Base-by-base conservation (phyloP, 441 rosid species). In the Codiaeum variegatum region DNA sequence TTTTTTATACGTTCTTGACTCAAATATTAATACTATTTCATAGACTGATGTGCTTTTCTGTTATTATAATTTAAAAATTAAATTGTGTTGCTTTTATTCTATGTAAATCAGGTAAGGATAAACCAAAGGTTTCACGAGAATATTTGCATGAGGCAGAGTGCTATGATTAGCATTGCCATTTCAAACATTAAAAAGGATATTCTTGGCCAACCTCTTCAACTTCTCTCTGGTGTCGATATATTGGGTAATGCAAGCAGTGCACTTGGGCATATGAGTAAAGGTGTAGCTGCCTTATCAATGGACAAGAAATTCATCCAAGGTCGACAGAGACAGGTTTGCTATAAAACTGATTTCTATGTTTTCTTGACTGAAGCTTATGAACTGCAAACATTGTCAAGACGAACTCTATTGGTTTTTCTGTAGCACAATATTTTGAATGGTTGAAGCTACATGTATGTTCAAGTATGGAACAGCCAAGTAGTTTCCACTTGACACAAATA, bases 211-310 rank as follows among this genome's bases (percentile, higher is more conserved):
- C 98, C 99, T 67, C 93, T 90, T 81, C 99, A 93, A 82, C 81
- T 96, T 81, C 98, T 96, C 31, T 93, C 96, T 40, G 97, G 99
- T 78, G 90, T 96, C 77, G 99, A 96, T 80, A 92, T 92, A 85
- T 83, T 96, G 88, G 98, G 99, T 67, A 96, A 93, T 75, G 99
- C 99, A 72, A 96, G 99, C 84, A 96, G 98, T 71, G 99, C 99
- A 2, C 98, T 91, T 79, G 99, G 98, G 51, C 96, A 92, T 85
- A 91, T 93, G 99, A 92, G 99, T 87, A 92, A 93, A 91, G 97
- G 99, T 63, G 91, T 91, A 51, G 99, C 99, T 85, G 97, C 98
- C 76, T 82, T 93, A 72, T 96, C 98, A 73, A 93, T 96, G 99
- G 99, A 93, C 80, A 93, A 91, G 80, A 91, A 90, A 76, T 92